Percentiles rank a stretch among this genome's conserved stretches.
Conservation (phyloP, 129 eudicot genomes). For the Solidago caesia region DNA sequence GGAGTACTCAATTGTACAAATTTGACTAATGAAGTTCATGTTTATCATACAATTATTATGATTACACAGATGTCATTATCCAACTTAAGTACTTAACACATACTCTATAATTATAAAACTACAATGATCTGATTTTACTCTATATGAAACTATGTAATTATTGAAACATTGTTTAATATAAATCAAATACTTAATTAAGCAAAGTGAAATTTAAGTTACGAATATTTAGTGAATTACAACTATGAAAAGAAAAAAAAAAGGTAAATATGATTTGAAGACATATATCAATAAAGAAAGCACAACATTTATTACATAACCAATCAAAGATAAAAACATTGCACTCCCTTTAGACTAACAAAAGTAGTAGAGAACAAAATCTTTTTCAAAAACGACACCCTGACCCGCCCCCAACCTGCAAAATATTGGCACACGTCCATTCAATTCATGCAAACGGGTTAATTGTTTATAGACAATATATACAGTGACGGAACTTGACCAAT, state of each 20-base stretch:
- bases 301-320: not conserved
- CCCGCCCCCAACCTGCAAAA: not conserved
- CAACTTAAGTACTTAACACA: constrained; percentile 20
- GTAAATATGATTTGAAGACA: too few relatives aligned
- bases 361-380: not conserved
- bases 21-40: constrained; percentile 27
- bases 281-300: too few relatives aligned
- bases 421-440: not conserved
- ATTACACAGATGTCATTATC: constrained; percentile 28
- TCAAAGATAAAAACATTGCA: too few relatives aligned
- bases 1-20: constrained; percentile 25
- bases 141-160: not conserved
- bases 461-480: not conserved
- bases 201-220: not conserved
- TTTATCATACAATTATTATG: constrained; percentile 16
- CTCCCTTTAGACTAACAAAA: not conserved
- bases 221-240: not conserved
- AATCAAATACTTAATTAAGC: not conserved
- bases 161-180: not conserved
- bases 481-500: too few relatives aligned
- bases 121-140: not conserved
- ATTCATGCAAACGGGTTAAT: not conserved
- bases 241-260: not conserved
- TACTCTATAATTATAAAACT: constrained; percentile 10
- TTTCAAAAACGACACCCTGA: not conserved